A percentile compares a stretch with the other conserved stretches of the same genome.
Conservation (phyloP, 495 filamentous ascomycete genomes). For the Oidiodendron maius region DNA sequence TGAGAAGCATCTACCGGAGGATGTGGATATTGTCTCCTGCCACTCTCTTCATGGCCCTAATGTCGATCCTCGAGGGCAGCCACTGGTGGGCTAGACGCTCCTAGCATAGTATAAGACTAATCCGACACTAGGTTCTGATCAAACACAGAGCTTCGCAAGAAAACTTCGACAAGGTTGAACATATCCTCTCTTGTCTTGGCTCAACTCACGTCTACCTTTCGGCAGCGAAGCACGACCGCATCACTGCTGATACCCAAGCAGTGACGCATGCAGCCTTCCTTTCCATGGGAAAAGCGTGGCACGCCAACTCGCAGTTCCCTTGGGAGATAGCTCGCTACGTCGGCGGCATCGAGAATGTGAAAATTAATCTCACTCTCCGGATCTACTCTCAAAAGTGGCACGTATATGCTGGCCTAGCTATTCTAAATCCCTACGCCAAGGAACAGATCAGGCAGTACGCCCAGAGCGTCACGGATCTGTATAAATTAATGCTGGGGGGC, state of each 20-base stretch:
- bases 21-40: conserved; percentile 92
- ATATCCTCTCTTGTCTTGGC: conserved; percentile 71
- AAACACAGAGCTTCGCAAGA: conserved; percentile 79
- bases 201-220: conserved; percentile 82
- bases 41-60: conserved; percentile 94
- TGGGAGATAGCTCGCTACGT: conserved; percentile 93
- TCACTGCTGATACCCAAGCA: conserved; percentile 96
- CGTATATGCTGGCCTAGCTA: conserved; percentile 95
- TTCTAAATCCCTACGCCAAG: conserved; percentile 88
- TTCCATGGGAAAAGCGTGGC: conserved; percentile 96
- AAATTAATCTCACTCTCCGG: conserved; percentile 94
- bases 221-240: conserved; percentile 84
- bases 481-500: conserved; percentile 91
- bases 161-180: conserved; percentile 71
- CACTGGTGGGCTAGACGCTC: conserved; percentile 51
- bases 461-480: conserved; percentile 84
- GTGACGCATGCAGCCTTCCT: conserved; percentile 97
- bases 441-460: conserved; percentile 93
- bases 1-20: conserved; percentile 76
- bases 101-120: not conserved
- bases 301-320: conserved; percentile 85
- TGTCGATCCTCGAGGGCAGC: conserved; percentile 81
- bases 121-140: conserved; percentile 61
- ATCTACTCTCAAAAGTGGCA: conserved; percentile 99
- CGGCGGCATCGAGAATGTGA: conserved; percentile 97